Percentiles rank a stretch among this genome's conserved stretches.
phyloP scores from a whole-genome alignment of 805 yeast species.

The Diddensiella transvaalensis region DNA sequence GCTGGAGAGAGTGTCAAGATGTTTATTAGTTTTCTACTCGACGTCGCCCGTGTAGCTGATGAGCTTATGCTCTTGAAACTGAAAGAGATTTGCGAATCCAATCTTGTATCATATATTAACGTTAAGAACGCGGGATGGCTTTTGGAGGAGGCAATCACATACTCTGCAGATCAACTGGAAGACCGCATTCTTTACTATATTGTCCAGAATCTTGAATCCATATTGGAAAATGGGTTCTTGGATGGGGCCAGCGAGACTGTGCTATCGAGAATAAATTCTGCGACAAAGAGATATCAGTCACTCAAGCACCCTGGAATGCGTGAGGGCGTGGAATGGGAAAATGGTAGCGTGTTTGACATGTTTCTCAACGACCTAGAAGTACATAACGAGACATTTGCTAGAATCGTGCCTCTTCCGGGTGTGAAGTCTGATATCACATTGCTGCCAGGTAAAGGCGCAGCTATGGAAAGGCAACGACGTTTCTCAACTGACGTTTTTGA shows the following conservation, averaged over 20 bases:
- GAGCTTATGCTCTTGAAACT: conserved; percentile 58
- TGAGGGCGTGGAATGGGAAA: not conserved
- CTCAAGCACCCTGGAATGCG: not conserved
- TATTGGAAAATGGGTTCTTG: conserved; percentile 46
- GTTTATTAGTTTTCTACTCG: conserved; percentile 53
- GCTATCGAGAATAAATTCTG: conserved; percentile 13
- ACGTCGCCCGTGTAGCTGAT: conserved; percentile 58
- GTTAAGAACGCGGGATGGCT: conserved; percentile 59
- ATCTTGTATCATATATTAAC: conserved; percentile 45
- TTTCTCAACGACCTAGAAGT: conserved; percentile 36
- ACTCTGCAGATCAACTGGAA: conserved; percentile 52
- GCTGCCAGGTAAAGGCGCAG: conserved; percentile 11
- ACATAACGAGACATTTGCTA: conserved; percentile 24
- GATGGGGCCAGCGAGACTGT: not conserved
- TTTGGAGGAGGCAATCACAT: conserved; percentile 49
- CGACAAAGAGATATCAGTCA: conserved; percentile 9
- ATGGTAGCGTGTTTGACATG: conserved; percentile 9
- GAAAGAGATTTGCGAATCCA: conserved; percentile 56
- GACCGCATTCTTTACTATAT: conserved; percentile 65
- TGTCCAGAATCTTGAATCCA: conserved; percentile 57
- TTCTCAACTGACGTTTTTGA: conserved; percentile 3
- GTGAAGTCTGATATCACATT: conserved; percentile 8
- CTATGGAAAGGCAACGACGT: not conserved
- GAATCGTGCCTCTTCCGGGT: conserved; percentile 20
- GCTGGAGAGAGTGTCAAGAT: conserved; percentile 28